Evolutionary conservation across 495 filamentous ascomycete genomes (phyloP), one percentile per base, ranked within the genome.

Genomic region (Apodospora peruviana): DNA sequence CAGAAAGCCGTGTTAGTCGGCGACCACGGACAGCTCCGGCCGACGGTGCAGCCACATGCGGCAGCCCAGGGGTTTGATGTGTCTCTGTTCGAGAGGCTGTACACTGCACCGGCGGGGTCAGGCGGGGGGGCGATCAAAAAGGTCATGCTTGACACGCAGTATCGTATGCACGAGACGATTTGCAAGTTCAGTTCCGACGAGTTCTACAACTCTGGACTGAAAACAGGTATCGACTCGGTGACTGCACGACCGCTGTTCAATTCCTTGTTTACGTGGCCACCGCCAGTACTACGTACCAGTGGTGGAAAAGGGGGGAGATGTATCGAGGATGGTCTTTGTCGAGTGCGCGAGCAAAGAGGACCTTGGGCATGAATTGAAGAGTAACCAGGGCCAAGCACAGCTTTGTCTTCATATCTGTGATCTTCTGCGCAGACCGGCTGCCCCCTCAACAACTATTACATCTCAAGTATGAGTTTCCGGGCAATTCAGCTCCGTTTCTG

Each of bases 131-230:
- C 7, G 0, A 48, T 64, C 27, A 47, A 59, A 4, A 62, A 45
- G 39, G 59, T 74, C 22, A 78, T 78, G 73, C 62, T 79, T 4
- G 72, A 78, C 48, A 75, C 68, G 2, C 76, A 79, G 42, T 77
- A 78, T 53, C 69, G 76, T n/a, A 79, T 79, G 73, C 73, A 78
- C 45, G 47, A 42, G 2, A 56, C 52, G 3, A 73, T 79, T 34
- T 75, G 74, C 49, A 43, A 35, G 8, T 73, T 76, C 48, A 68
- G 59, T 48, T 77, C 75, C 1, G 34, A 44, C 0, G 73, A 78
- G 50, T 79, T 79, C 52, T 79, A 79, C 44, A 55, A 68, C 2
- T 59, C 63, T 12, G 64, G 58, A 20, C 63, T 79, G 5, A 52
- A 50, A 14, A 76, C 76, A 1, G 73, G 67, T 0, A 59, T 73